Evolutionary conservation across 352 stramenopile genomes (phyloP), one percentile per base, ranked within the genome.

Genomic region (Phytophthora melonis): DNA sequence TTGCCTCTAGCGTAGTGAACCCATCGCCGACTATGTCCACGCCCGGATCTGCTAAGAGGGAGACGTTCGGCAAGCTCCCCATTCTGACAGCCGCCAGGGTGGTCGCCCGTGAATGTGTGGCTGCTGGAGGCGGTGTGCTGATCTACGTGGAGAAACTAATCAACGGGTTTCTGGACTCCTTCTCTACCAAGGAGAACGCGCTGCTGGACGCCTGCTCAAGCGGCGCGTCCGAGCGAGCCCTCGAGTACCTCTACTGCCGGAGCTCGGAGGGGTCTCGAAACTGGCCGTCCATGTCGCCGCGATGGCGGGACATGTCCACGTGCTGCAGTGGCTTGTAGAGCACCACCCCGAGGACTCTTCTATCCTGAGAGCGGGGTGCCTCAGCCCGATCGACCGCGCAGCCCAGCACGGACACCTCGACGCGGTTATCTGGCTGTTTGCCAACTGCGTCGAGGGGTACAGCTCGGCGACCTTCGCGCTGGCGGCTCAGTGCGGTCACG

Each of bases 331-430:
- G 60, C 50, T 67, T 14, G 49, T 59, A 16, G 27, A 54, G 16
- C 19, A 53, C 19, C 60, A 67, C 32, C 60, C 11, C 3, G 34
- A 49, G 14, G 47, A 60, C 34, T 67, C 60, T 19, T 59, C 49
- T 30, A 3, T 45, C n/a, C 27, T 60, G 47, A 13, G 49, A 53
- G 23, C 52, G 19, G 49, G 60, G 2, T 67, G 60, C 50, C 50
- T 67, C n/a, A 67, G 60, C 21, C 60, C 60, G 5, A 60, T 67
- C n/a, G 60, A 67, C 49, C 60, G 60, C 16, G 60, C 60, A 2
- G 60, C 49, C 19, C 63, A 70, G 21, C 23, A 55, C 30, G 63
- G 63, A 13, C 63, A 53, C 19, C 55, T 70, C 23, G 55, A 70
- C 13, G 63, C 63, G 11, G 63, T 64, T 21, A 7, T 58, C 5